These are phyloP conservation scores for Aspergillus neotritici DNA, from an alignment of 2,329 filamentous ascomycete genomes.

Conservation along the genomic window DNA sequence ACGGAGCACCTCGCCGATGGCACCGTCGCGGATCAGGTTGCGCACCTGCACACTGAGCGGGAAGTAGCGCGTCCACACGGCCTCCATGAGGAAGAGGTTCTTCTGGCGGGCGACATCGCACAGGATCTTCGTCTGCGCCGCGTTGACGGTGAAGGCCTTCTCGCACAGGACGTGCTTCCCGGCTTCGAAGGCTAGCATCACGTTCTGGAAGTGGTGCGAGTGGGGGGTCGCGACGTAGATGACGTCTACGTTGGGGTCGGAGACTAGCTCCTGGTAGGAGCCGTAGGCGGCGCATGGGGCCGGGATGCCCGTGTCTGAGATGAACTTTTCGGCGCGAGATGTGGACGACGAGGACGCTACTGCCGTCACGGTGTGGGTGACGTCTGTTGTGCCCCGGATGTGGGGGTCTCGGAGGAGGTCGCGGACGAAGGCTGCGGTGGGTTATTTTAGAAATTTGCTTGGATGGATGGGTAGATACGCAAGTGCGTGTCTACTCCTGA, in stretches of 20 bases:
- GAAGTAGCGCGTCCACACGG: constrained; percentile 86
- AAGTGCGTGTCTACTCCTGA: too few relatives aligned
- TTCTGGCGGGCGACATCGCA: constrained; percentile 67
- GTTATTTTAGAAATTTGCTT: background rate
- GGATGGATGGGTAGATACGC: background rate
- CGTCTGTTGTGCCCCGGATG: constrained; percentile 62
- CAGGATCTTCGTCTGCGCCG: constrained; percentile 66
- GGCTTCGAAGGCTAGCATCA: constrained; percentile 73
- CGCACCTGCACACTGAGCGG: constrained; percentile 69
- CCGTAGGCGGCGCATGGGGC: constrained; percentile 66
- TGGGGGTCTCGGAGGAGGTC: constrained; percentile 72
- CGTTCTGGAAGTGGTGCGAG: constrained; percentile 89
- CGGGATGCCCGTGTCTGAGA: constrained; percentile 65
- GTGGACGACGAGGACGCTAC: constrained; percentile 73
- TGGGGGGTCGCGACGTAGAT: constrained; percentile 87
- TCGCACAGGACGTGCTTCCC: constrained; percentile 88
- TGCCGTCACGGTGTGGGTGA: constrained; percentile 71
- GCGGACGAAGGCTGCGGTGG: constrained; percentile 59
- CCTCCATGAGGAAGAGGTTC: constrained; percentile 74
- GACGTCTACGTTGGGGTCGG: constrained; percentile 73
- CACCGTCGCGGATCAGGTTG: constrained; percentile 51
- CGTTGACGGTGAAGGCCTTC: constrained; percentile 83
- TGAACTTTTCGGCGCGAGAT: constrained; percentile 64
- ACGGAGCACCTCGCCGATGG: constrained; percentile 54
- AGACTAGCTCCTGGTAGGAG: constrained; percentile 74